Evolutionary conservation across 257 asterid species (phyloP).

Genomic region (Solanum lycopersicoides): DNA sequence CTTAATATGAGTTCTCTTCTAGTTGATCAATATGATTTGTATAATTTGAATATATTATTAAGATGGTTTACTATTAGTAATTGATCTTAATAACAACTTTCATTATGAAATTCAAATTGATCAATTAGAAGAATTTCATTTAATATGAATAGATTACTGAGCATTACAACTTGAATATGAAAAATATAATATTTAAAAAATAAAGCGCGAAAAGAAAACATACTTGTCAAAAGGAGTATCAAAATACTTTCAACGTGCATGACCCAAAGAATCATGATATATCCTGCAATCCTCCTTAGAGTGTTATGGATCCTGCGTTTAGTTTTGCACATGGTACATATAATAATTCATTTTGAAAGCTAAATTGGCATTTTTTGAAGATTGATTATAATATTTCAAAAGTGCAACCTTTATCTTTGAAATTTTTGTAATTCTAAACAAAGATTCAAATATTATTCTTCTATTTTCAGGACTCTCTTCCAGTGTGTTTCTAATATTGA

Average conservation of each 20-base stretch:
- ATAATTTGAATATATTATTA: not conserved
- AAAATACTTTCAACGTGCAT: slow-evolving; percentile 28
- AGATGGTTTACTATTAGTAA: not conserved
- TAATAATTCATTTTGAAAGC: no score
- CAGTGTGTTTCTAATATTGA: no score
- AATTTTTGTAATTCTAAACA: no score
- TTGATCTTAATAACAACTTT: not conserved
- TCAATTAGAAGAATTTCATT: not conserved
- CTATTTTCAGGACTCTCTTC: no score
- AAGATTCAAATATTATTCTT: no score
- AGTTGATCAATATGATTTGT: not conserved
- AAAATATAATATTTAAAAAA: not conserved
- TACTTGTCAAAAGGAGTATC: slow-evolving; percentile 32
- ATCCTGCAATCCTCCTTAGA: slow-evolving; percentile 28
- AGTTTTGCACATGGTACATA: slow-evolving; percentile 24
- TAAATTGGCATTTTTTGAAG: no score
- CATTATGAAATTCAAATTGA: not conserved
- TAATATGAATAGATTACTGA: not conserved
- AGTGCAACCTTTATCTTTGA: no score
- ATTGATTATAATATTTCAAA: no score
- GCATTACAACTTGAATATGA: not conserved
- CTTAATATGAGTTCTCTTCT: not conserved
- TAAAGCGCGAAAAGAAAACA: not conserved
- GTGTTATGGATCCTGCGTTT: slow-evolving; percentile 38
- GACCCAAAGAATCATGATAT: slow-evolving; percentile 34